Evolutionary conservation across 192 early-diverging fungal genomes (phyloP).

Genomic region (Mycoemilia scoparia): DNA sequence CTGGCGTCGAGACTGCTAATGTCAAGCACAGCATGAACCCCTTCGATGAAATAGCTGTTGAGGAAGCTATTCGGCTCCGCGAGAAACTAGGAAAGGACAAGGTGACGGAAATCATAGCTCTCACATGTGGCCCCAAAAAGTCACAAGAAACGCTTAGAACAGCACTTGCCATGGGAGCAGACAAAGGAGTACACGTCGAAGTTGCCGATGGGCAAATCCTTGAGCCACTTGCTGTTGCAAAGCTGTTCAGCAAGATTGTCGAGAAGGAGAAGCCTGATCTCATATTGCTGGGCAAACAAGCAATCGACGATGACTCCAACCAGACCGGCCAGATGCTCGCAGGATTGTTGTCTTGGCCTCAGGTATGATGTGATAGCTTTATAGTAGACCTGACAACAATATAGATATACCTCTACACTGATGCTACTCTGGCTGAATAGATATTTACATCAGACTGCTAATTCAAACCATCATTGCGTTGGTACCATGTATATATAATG

Average conservation of each 20-base stretch:
- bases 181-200: conserved; percentile 86
- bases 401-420: too few species aligned
- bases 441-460: too few species aligned
- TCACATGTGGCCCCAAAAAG: conserved; percentile 80
- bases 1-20: conserved; percentile 74
- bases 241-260: conserved; percentile 73
- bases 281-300: conserved; percentile 95
- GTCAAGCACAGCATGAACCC: conserved; percentile 99
- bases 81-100: conserved; percentile 48
- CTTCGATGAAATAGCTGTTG: conserved; percentile 98
- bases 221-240: conserved; percentile 81
- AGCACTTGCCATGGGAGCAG: conserved; percentile 95
- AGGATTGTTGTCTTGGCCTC: conserved; percentile 82
- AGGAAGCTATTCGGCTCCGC: conserved; percentile 86
- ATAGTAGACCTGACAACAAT: too few species aligned
- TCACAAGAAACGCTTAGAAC: conserved; percentile 81
- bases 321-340: conserved; percentile 99
- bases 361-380: too few species aligned
- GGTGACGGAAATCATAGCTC: conserved; percentile 64
- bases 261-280: conserved; percentile 84
- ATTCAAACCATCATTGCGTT: too few species aligned
- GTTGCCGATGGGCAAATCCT: conserved; percentile 47
- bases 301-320: conserved; percentile 93
- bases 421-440: too few species aligned
- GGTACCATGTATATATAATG: too few species aligned